Evolutionary conservation across 352 stramenopile species (phyloP), one percentile per base, ranked within the genome.

Genomic region (Pythium volutum): DNA sequence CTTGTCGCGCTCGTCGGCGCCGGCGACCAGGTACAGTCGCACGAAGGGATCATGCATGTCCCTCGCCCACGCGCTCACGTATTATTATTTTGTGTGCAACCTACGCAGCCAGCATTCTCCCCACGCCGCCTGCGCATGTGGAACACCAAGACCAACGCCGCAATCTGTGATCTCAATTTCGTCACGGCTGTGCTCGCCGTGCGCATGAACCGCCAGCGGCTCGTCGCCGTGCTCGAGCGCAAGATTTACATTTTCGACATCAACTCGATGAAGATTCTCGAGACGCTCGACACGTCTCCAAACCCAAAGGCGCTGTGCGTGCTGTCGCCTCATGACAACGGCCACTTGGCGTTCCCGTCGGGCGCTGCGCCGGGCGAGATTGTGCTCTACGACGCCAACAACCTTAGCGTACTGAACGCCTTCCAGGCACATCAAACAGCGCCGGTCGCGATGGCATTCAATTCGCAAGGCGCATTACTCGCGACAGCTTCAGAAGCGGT

Each of bases 191-290:
- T 97, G 52, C 65, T 97, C 22, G 87, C 83, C 34, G 91, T 97
- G 52, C 85, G 85, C 66, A 93, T 97, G 79, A 97, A 97, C 67
- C 84, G 87, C 26, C 88, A 96, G 67, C 83, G 90, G 42, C 60
- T 95, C 33, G 73, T 97, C 16, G 88, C 90, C 12, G 85, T 96
- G 34, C 73, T 97, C 16, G 87, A 97, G 71, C 82, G 77, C 31
- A 91, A 93, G 59, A 81, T 97, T 57, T 95, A 97, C 70, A 96
- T 97, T 69, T 97, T 97, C 47, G 91, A 97, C 74, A 95, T 97
- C 59, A 94, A 93, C 66, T 90, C 89, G 36, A 97, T 97, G 89
- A 94, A 97, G 68, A 91, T 96, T 41, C 74, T 97, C 45, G 87
- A 96, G 66, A 97, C 89, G 39, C 74, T 97, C 31, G 88, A 97